Base-by-base conservation (phyloP, 2,329 filamentous ascomycete genomes). In the Aspergillus sp. region DNA sequence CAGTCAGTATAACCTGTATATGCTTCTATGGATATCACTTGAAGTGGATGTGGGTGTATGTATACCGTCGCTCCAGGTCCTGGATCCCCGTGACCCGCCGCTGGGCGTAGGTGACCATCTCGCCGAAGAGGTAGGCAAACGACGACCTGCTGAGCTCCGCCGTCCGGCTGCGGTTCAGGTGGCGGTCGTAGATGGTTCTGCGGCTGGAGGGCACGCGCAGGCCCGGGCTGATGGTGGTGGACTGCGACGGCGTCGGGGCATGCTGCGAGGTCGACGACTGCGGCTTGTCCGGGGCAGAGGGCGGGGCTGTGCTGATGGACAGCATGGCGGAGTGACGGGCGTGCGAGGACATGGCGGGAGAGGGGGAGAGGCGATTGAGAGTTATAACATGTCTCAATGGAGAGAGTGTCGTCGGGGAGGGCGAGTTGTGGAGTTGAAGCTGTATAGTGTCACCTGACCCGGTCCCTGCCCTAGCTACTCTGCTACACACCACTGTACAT, bases 121-220 rank as follows among this genome's bases (percentile, higher is more conserved):
- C 89, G 39, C 82, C 80, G 58, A 98, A 96, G 37, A 98, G 71
- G 61, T 93, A 96, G 26, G 91, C 89, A 63, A 98, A 96, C 63
- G 85, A 86, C 8, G 91, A 78, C 55, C 93, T 82, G 60, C 86
- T 94, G 45, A 93, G 76, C 68, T 96, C 89, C 37, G 83, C 75
- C 49, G 83, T 85, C 58, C 86, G 84, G 49, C 80, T 82, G 43
- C 91, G 82, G 64, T 95, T 95, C 40, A 96, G 71, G 41, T 93
- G 86, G 34, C 91, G 77, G 69, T 95, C 86, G 69, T 96, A 98
- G 67, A 98, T 96, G 44, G 86, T 94, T 68, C 96, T 96, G 67
- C 86, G 86, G 60, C 79, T 93, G 35, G 84, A 84, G 29, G 91
- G 89, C 53, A 93, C 85, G 47, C 86, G 83, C 41, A 98, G 78